Evolutionary conservation across 2,329 filamentous ascomycete genomes (phyloP).

Genomic region (Xylariaceae sp.): DNA sequence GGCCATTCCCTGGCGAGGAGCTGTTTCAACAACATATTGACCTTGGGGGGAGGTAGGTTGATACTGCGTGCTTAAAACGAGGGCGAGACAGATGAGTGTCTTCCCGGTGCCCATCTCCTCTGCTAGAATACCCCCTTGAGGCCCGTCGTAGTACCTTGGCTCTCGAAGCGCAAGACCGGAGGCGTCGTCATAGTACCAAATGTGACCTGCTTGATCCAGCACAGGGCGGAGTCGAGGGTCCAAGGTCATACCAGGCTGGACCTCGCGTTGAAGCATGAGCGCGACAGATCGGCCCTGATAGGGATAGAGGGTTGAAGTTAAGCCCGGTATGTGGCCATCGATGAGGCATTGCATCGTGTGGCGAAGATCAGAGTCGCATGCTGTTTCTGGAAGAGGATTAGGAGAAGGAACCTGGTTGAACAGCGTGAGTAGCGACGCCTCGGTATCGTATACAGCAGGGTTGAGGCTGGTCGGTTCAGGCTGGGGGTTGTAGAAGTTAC

Average conservation of each 20-base stretch:
- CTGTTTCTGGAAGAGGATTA: conserved; percentile 44
- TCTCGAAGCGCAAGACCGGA: conserved; percentile 57
- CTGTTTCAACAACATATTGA: conserved; percentile 45
- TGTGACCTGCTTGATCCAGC: conserved; percentile 53
- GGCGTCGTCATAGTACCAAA: conserved; percentile 67
- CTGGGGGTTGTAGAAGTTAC: conserved; percentile 19
- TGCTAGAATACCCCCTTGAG: conserved; percentile 70
- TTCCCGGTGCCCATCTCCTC: conserved; percentile 83
- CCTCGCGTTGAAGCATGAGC: conserved; percentile 78
- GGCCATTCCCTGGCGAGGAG: conserved; percentile 40
- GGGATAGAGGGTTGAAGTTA: conserved; percentile 62
- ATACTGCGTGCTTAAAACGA: conserved; percentile 69
- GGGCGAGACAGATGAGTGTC: conserved; percentile 75
- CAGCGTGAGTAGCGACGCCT: conserved; percentile 58
- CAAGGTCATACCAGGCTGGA: conserved; percentile 55
- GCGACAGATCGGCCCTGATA: conserved; percentile 79
- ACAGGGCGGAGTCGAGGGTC: conserved; percentile 67
- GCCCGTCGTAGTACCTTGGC: conserved; percentile 68
- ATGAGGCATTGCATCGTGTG: conserved; percentile 54
- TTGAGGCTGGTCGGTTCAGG: conserved; percentile 11
- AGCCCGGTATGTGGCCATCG: conserved; percentile 46
- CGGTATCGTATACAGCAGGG: conserved; percentile 36
- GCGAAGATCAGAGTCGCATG: conserved; percentile 47
- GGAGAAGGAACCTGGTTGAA: conserved; percentile 73
- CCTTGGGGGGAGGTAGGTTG: conserved; percentile 61